A percentile compares a stretch with the other conserved stretches of the same genome.
These are phyloP conservation scores for Tardiomyces depauwii DNA, from an alignment of 1,139 yeast species.

Conservation along the genomic window DNA sequence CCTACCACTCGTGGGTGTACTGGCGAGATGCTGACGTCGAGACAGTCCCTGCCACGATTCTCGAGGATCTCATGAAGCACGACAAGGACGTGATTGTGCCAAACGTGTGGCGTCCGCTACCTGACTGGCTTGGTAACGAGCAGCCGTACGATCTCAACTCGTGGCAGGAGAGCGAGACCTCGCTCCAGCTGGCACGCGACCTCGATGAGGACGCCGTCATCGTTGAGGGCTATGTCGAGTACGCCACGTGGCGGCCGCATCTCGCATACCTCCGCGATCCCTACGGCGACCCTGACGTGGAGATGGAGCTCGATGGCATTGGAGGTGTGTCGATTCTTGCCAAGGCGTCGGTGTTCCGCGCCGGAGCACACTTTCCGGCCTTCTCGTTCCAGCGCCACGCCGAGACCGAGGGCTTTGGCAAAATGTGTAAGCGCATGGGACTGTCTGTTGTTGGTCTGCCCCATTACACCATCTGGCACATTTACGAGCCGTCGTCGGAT, in stretches of 20 bases:
- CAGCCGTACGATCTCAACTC: constrained; percentile 89
- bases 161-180: constrained; percentile 85
- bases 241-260: constrained; percentile 90
- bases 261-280: constrained; percentile 76
- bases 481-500: constrained; percentile 79
- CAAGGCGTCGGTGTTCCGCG: constrained; percentile 67
- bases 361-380: constrained; percentile 83
- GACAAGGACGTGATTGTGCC: constrained; percentile 66
- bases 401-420: constrained; percentile 90
- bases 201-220: constrained; percentile 80
- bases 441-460: constrained; percentile 75
- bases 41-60: constrained; percentile 44
- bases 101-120: constrained; percentile 86
- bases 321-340: constrained; percentile 84
- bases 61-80: constrained; percentile 58
- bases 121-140: constrained; percentile 79
- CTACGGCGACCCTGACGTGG: constrained; percentile 71
- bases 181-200: constrained; percentile 60
- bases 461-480: constrained; percentile 87
- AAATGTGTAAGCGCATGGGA: constrained; percentile 72
- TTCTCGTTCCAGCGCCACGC: constrained; percentile 86
- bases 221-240: constrained; percentile 87
- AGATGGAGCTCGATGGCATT: constrained; percentile 82
- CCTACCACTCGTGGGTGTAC: constrained; percentile 63
- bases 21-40: constrained; percentile 72